Conservation (phyloP, 2,329 filamentous ascomycete genomes). For the Tolypocladium album region DNA sequence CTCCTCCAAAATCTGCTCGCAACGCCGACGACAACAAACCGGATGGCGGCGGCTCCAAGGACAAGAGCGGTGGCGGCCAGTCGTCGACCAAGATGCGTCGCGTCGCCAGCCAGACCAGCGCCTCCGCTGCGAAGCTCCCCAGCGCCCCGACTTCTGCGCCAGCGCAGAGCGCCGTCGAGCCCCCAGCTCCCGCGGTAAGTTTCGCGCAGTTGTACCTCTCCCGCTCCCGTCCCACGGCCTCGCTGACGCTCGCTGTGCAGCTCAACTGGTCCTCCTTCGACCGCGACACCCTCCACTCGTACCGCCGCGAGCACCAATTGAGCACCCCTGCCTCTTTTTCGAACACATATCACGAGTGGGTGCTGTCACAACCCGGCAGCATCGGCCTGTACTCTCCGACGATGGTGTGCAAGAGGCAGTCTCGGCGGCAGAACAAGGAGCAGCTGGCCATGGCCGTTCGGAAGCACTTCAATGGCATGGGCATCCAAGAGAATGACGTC, state of each 20-base stretch:
- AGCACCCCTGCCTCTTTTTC: slow-evolving; percentile 61
- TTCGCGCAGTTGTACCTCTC: slow-evolving; percentile 1
- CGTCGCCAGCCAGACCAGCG: slow-evolving; percentile 38
- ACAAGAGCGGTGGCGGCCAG: slow-evolving; percentile 31
- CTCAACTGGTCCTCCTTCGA: slow-evolving; percentile 60
- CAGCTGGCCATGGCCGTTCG: slow-evolving; percentile 61
- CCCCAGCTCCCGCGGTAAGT: slow-evolving; percentile 23
- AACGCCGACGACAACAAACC: slow-evolving; percentile 36
- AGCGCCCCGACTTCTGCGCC: slow-evolving; percentile 25
- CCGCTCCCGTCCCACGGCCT: neutral
- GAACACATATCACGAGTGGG: slow-evolving; percentile 49
- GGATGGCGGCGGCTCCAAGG: slow-evolving; percentile 28
- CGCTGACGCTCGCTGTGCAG: slow-evolving; percentile 19
- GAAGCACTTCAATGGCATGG: slow-evolving; percentile 75
- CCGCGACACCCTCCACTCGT: slow-evolving; percentile 57
- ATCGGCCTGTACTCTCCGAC: slow-evolving; percentile 66
- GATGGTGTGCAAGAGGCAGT: slow-evolving; percentile 55
- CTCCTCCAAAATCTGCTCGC: slow-evolving; percentile 35
- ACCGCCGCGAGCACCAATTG: slow-evolving; percentile 64
- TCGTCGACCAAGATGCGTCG: slow-evolving; percentile 45
- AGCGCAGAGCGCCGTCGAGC: slow-evolving; percentile 16
- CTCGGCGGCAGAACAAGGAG: slow-evolving; percentile 59
- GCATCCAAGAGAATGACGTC: slow-evolving; percentile 71
- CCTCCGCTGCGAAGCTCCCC: slow-evolving; percentile 25
- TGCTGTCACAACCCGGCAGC: slow-evolving; percentile 49